Percentiles rank a stretch among this genome's conserved stretches.
phyloP scores from a whole-genome alignment of 352 stramenopile species.

The Thalassiosira exigua region DNA sequence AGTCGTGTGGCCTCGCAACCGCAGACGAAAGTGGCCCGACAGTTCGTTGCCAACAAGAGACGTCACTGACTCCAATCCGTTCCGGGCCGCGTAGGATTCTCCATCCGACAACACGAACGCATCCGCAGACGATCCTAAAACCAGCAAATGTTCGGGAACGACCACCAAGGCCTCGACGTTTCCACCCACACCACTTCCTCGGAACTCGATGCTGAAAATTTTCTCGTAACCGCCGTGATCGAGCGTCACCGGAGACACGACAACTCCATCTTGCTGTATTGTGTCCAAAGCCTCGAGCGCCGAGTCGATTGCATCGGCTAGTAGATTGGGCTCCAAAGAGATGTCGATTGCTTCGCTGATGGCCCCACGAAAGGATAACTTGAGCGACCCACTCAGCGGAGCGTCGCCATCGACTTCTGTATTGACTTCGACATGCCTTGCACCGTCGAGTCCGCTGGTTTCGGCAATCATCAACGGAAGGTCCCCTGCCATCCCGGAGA shows the following conservation, averaged over 20 bases:
- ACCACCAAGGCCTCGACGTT: slow-evolving; percentile 90
- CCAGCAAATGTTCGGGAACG: slow-evolving; percentile 84
- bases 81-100: slow-evolving; percentile 87
- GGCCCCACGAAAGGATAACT: slow-evolving; percentile 89
- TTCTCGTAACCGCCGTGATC: slow-evolving; percentile 62
- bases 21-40: slow-evolving; percentile 89
- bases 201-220: slow-evolving; percentile 91
- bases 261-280: slow-evolving; percentile 86
- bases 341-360: slow-evolving; percentile 86
- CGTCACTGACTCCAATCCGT: slow-evolving; percentile 88
- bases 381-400: slow-evolving; percentile 89
- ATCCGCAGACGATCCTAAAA: slow-evolving; percentile 87
- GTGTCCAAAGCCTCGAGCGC: slow-evolving; percentile 88
- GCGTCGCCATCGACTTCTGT: slow-evolving; percentile 88
- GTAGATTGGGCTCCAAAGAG: slow-evolving; percentile 74
- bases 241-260: slow-evolving; percentile 82
- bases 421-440: slow-evolving; percentile 88
- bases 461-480: slow-evolving; percentile 89
- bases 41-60: slow-evolving; percentile 91
- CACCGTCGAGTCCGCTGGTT: slow-evolving; percentile 89
- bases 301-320: slow-evolving; percentile 79
- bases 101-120: slow-evolving; percentile 89
- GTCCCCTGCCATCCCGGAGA: slow-evolving; percentile 87
- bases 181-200: slow-evolving; percentile 85
- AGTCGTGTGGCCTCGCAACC: slow-evolving; percentile 89